phyloP scores from a whole-genome alignment of 441 rosid genomes.

The Omphalea diandra region DNA sequence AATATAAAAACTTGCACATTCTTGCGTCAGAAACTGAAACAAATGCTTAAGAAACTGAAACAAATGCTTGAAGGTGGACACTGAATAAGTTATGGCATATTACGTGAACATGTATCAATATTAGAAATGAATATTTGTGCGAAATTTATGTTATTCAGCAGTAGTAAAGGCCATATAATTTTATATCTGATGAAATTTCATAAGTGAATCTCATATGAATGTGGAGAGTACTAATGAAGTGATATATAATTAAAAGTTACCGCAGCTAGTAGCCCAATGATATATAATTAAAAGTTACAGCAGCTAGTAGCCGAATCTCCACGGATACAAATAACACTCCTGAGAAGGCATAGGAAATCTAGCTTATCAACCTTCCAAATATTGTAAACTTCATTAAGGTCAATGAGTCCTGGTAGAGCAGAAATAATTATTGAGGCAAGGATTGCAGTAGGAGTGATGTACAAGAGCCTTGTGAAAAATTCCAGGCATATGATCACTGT shows the following conservation, averaged over 20 bases:
- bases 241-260: slow-evolving; percentile 31
- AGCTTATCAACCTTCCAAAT: slow-evolving; percentile 85
- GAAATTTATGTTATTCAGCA: too few species aligned
- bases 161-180: too few species aligned
- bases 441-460: slow-evolving; percentile 73
- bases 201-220: too few species aligned
- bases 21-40: too few species aligned
- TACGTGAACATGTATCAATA: too few species aligned
- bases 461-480: slow-evolving; percentile 62
- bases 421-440: slow-evolving; percentile 80
- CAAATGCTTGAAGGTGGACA: not conserved
- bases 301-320: slow-evolving; percentile 79
- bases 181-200: too few species aligned
- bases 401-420: slow-evolving; percentile 81
- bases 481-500: slow-evolving; percentile 67
- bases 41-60: not conserved
- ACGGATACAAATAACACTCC: slow-evolving; percentile 82
- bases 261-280: slow-evolving; percentile 67
- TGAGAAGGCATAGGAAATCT: slow-evolving; percentile 76
- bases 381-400: slow-evolving; percentile 48
- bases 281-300: slow-evolving; percentile 39
- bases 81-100: too few species aligned
- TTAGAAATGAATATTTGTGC: too few species aligned
- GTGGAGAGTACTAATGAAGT: too few species aligned
- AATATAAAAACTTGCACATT: too few species aligned